Evolutionary conservation across 139 green algal species (phyloP).

Genomic region (Edaphochlamys debaryana): DNA sequence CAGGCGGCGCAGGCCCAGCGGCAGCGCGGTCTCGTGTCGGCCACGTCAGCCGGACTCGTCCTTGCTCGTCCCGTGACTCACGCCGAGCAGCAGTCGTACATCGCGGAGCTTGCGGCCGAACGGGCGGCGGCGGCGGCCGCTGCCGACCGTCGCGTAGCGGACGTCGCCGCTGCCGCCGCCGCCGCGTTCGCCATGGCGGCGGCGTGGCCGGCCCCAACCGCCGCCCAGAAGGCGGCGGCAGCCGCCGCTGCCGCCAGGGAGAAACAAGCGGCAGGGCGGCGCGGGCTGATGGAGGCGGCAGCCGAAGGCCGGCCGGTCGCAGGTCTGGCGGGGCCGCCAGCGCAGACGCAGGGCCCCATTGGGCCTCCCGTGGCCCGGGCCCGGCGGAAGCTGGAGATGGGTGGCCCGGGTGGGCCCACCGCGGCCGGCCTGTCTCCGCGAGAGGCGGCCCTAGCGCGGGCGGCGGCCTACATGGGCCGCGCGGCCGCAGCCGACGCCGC

Average conservation of each 20-base stretch:
- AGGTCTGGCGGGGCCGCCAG: slow-evolving; percentile 12
- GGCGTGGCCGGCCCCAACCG: too few relatives aligned
- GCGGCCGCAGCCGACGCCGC: not conserved
- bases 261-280: not conserved
- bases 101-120: not conserved
- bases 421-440: not conserved
- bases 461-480: slow-evolving; percentile 14
- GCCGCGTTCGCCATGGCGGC: not conserved
- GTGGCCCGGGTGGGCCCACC: not conserved
- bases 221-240: not conserved
- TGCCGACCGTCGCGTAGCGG: not conserved
- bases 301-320: slow-evolving; percentile 1
- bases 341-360: not conserved
- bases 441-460: slow-evolving; percentile 11
- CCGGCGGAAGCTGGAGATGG: not conserved
- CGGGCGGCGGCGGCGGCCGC: not conserved
- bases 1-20: too few relatives aligned
- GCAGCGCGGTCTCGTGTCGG: not conserved
- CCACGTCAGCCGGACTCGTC: not conserved
- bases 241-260: not conserved
- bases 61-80: slow-evolving; percentile 1
- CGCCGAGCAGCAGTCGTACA: slow-evolving; percentile 5
- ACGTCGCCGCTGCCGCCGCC: not conserved
- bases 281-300: not conserved
- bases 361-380: not conserved